Percentiles rank a stretch among this genome's conserved stretches.
Evolutionary conservation across 2,329 filamentous ascomycete species (phyloP).

Genomic region (Exophiala oligosperma): DNA sequence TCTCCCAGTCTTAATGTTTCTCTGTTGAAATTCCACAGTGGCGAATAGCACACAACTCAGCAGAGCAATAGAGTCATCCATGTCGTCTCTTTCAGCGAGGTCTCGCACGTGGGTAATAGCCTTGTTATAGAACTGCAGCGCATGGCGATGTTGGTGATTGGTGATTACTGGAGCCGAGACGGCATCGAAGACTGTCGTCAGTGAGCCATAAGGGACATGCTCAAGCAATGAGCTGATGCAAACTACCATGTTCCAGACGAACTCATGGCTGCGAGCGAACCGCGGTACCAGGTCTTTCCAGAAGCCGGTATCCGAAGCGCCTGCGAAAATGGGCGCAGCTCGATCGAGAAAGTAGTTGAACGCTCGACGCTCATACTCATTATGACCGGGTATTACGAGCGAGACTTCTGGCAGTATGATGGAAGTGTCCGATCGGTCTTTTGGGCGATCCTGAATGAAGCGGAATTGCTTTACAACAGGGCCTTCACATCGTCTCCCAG

Average conservation of each 20-base stretch:
- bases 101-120: slow-evolving; percentile 16
- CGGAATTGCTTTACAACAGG: slow-evolving; percentile 16
- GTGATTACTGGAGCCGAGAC: neutral
- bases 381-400: slow-evolving; percentile 7
- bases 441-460: slow-evolving; percentile 7
- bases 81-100: slow-evolving; percentile 7
- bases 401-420: slow-evolving; percentile 19
- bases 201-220: slow-evolving; percentile 14
- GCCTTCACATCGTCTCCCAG: slow-evolving; percentile 31
- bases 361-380: slow-evolving; percentile 18
- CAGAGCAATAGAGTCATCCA: slow-evolving; percentile 16
- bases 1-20: slow-evolving; percentile 15
- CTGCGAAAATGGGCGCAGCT: slow-evolving; percentile 18
- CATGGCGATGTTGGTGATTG: slow-evolving; percentile 17
- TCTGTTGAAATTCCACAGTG: slow-evolving; percentile 23
- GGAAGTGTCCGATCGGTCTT: neutral
- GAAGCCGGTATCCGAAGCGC: slow-evolving; percentile 18
- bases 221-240: slow-evolving; percentile 18
- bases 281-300: slow-evolving; percentile 20
- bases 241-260: slow-evolving; percentile 23
- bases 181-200: slow-evolving; percentile 3
- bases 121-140: slow-evolving; percentile 20
- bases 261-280: slow-evolving; percentile 15
- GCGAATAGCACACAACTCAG: slow-evolving; percentile 25
- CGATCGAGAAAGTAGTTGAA: slow-evolving; percentile 20